A percentile compares a stretch with the other conserved stretches of the same genome.
These are phyloP conservation scores for Pseudisothecium myosuroides DNA, from an alignment of 225 moss, liverwort and hornwort species.

Conservation along the genomic window DNA sequence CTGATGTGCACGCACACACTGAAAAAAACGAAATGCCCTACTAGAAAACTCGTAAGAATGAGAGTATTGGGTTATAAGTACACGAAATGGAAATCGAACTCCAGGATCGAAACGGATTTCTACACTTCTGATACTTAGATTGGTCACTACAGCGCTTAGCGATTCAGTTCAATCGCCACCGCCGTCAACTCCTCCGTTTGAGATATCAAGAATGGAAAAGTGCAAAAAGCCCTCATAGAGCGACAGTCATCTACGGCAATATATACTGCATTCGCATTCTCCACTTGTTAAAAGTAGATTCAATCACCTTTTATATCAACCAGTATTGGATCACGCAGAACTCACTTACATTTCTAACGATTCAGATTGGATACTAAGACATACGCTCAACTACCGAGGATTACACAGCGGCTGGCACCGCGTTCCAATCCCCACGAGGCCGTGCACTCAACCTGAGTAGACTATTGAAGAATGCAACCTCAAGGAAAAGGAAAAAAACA, in stretches of 20 bases:
- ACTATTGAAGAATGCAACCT: neutral
- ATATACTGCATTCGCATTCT: neutral
- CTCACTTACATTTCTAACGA: neutral
- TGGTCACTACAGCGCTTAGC: neutral
- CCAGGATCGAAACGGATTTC: neutral
- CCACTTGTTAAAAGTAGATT: neutral
- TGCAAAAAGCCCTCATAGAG: neutral
- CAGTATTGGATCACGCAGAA: neutral
- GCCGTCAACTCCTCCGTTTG: neutral
- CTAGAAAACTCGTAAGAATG: neutral
- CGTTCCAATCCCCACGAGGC: neutral
- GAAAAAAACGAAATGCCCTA: neutral
- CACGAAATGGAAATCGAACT: neutral
- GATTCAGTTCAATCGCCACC: neutral
- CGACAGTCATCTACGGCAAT: neutral
- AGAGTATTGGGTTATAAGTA: neutral
- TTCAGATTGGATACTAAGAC: neutral
- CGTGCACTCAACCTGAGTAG: neutral
- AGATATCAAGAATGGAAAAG: neutral
- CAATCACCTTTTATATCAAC: neutral
- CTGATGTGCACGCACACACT: neutral
- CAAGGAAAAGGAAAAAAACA: neutral
- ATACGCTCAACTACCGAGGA: neutral
- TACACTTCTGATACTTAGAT: neutral
- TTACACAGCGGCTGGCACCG: neutral